Evolutionary conservation across 192 early-diverging fungal genomes (phyloP).

Genomic region (Umbelopsis isabellina): DNA sequence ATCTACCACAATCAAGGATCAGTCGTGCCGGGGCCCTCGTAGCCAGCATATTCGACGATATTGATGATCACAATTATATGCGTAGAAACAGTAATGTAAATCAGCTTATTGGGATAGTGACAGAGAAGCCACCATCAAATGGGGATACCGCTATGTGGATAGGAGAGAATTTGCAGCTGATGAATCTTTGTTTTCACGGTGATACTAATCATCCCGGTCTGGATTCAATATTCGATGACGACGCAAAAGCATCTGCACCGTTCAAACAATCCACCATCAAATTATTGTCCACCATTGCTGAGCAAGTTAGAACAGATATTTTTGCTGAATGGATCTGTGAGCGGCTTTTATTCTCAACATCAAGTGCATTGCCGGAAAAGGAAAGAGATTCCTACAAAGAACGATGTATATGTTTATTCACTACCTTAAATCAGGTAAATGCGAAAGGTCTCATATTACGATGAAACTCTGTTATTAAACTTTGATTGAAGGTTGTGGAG

Average conservation of each 20-base stretch:
- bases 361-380: background rate
- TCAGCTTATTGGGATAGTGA: background rate
- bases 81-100: background rate
- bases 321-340: constrained; percentile 17
- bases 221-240: constrained; percentile 15
- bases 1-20: constrained; percentile 1
- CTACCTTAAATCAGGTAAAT: constrained; percentile 22
- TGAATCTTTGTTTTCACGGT: constrained; percentile 3
- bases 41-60: constrained; percentile 12
- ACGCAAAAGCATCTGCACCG: constrained; percentile 6
- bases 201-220: background rate
- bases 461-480: too few relatives aligned
- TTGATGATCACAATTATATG: constrained; percentile 6
- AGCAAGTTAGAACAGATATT: constrained; percentile 1
- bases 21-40: background rate
- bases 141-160: constrained; percentile 16
- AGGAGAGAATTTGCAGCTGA: constrained; percentile 8
- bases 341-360: background rate
- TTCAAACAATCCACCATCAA: constrained; percentile 2
- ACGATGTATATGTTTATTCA: constrained; percentile 25
- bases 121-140: background rate
- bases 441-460: background rate
- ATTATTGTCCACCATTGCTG: background rate
- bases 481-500: background rate
- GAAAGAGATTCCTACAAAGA: constrained; percentile 17